Percentiles rank a stretch among this genome's conserved stretches.
These are phyloP conservation scores for Alternaria consortialis DNA, from an alignment of 2,329 filamentous ascomycete genomes.

Conservation along the genomic window DNA sequence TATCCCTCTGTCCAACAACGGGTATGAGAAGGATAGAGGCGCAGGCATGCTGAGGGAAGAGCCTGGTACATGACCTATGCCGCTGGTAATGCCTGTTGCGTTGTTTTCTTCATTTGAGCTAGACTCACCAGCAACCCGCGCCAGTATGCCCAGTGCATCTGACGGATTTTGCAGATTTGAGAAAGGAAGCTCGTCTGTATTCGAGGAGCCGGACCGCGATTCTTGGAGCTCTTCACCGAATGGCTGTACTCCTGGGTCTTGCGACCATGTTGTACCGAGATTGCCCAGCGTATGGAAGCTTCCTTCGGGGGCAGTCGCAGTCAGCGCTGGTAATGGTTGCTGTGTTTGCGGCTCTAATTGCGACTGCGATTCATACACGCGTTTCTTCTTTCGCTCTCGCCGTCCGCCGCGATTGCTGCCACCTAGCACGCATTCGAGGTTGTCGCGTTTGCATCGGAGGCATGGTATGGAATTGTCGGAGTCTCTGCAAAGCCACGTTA, in stretches of 20 bases:
- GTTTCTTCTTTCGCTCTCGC: constrained; percentile 63
- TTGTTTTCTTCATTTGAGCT: constrained; percentile 41
- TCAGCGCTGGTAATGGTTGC: constrained; percentile 35
- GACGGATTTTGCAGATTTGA: constrained; percentile 60
- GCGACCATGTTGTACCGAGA: constrained; percentile 50
- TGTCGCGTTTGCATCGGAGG: constrained; percentile 65
- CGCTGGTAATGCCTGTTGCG: constrained; percentile 17
- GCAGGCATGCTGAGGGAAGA: constrained; percentile 26
- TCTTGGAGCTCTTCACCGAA: constrained; percentile 33
- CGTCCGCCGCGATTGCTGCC: constrained; percentile 68
- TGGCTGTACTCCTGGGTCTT: constrained; percentile 31
- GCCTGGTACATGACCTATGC: constrained; percentile 22
- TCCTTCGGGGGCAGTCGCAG: constrained; percentile 43
- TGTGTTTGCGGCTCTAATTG: constrained; percentile 13
- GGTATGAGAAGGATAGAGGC: constrained; percentile 55
- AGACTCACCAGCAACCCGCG: constrained; percentile 55
- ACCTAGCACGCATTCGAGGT: constrained; percentile 67
- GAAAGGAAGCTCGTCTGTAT: constrained; percentile 49
- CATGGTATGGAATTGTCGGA: constrained; percentile 63
- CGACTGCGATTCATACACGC: constrained; percentile 22
- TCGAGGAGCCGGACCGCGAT: constrained; percentile 42
- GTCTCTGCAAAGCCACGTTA: constrained; percentile 45
- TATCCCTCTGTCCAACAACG: constrained; percentile 52
- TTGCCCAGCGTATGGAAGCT: constrained; percentile 50
- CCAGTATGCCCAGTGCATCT: constrained; percentile 59